These are phyloP conservation scores for Haematococcus lacustris DNA, from an alignment of 139 green algal genomes.

Conservation along the genomic window DNA sequence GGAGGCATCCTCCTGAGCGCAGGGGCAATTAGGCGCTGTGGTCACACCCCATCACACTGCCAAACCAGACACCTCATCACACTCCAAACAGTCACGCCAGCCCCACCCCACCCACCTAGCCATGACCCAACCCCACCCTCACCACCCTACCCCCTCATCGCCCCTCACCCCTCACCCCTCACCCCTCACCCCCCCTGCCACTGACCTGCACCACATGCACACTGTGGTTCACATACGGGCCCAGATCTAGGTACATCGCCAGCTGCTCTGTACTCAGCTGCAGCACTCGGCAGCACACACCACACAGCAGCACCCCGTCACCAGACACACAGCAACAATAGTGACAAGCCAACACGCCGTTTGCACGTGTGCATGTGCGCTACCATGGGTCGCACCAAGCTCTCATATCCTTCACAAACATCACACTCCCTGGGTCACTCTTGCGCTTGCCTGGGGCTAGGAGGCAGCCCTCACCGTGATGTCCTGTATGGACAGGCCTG, in stretches of 20 bases:
- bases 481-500: slow-evolving; percentile 13
- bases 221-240: slow-evolving; percentile 53
- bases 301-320: neutral
- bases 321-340: neutral
- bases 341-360: neutral
- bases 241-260: slow-evolving; percentile 55
- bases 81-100: too few relatives aligned
- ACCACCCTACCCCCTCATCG: neutral
- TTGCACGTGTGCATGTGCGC: neutral
- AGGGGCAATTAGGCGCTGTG: neutral
- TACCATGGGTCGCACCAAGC: too few relatives aligned
- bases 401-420: neutral
- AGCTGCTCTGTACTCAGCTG: slow-evolving; percentile 34
- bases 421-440: neutral
- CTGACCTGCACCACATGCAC: slow-evolving; percentile 54
- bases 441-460: neutral
- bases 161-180: neutral
- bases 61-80: too few relatives aligned
- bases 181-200: too few relatives aligned
- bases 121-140: too few relatives aligned
- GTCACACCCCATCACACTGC: neutral
- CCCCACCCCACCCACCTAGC: neutral
- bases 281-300: too few relatives aligned
- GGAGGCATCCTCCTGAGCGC: slow-evolving; percentile 36
- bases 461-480: neutral